phyloP scores from a whole-genome alignment of 208 protist species.

The Crithidia sp. region DNA sequence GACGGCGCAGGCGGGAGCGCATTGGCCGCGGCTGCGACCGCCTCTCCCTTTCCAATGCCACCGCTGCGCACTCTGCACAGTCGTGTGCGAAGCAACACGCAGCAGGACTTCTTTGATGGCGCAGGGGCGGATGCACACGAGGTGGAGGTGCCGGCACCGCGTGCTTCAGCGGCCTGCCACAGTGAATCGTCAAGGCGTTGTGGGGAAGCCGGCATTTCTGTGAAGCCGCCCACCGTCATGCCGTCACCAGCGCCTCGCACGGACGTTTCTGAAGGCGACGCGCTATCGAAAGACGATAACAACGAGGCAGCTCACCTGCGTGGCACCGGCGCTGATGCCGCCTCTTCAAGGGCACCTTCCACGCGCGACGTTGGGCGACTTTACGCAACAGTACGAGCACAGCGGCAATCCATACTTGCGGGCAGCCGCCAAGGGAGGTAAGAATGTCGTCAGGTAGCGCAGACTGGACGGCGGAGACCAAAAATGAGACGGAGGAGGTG shows the following conservation, averaged over 20 bases:
- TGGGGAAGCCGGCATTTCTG: no score
- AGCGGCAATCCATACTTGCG: slow-evolving; percentile 34
- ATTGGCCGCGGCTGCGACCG: neutral
- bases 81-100: neutral
- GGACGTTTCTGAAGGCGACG: no score
- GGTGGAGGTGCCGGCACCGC: no score
- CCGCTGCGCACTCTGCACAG: slow-evolving; percentile 4
- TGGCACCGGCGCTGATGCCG: no score
- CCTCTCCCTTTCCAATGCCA: neutral
- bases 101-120: slow-evolving; percentile 25
- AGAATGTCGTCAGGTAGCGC: neutral
- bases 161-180: no score
- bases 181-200: no score
- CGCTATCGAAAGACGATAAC: no score
- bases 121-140: neutral
- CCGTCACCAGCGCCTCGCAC: no score
- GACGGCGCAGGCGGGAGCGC: neutral
- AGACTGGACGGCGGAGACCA: neutral
- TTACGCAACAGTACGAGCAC: slow-evolving; percentile 11
- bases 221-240: no score
- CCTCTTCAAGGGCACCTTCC: no score
- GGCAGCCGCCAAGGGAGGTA: slow-evolving; percentile 24
- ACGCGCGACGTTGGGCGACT: neutral
- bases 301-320: no score
- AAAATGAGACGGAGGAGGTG: no score